A percentile compares a stretch with the other conserved stretches of the same genome.
Evolutionary conservation across 176 grass and related monocot species (phyloP).

Genomic region (Elymus sibiricus): DNA sequence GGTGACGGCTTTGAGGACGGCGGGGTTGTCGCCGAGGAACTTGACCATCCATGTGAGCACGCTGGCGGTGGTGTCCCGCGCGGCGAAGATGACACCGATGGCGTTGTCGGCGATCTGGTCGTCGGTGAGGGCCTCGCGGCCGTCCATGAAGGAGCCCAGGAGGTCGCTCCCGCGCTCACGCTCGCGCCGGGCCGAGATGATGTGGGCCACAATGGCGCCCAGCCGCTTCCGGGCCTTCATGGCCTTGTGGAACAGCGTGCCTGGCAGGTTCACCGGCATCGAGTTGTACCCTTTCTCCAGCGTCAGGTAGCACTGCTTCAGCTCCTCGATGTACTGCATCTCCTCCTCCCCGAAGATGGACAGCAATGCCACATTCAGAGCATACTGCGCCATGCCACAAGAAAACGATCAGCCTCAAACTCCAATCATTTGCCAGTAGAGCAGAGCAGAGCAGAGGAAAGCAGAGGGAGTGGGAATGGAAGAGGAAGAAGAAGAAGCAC

Average conservation of each 20-base stretch:
- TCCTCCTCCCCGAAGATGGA: slow-evolving; percentile 94
- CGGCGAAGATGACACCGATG: slow-evolving; percentile 92
- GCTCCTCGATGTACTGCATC: slow-evolving; percentile 82
- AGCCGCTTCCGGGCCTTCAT: slow-evolving; percentile 81
- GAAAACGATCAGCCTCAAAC: background rate
- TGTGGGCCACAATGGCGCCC: slow-evolving; percentile 68
- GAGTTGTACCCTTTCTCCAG: slow-evolving; percentile 99
- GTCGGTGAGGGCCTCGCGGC: slow-evolving; percentile 75
- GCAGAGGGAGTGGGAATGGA: background rate
- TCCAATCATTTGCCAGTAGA: background rate
- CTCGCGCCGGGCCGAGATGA: slow-evolving; percentile 62
- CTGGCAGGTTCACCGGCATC: slow-evolving; percentile 92
- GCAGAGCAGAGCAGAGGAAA: background rate
- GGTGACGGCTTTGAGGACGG: slow-evolving; percentile 66
- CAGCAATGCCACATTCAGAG: slow-evolving; percentile 91
- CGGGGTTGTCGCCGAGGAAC: slow-evolving; percentile 85
- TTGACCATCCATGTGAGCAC: slow-evolving; percentile 99
- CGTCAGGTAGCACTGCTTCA: slow-evolving; percentile 90
- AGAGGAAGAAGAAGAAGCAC: background rate
- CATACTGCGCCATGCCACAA: slow-evolving; percentile 47
- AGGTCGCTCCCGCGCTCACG: slow-evolving; percentile 50
- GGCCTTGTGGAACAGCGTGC: slow-evolving; percentile 93
- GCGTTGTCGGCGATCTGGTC: slow-evolving; percentile 92
- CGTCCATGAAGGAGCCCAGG: slow-evolving; percentile 85
- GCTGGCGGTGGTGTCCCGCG: slow-evolving; percentile 92